Conservation (phyloP, 495 filamentous ascomycete genomes). For the Penicillium coprophilum region DNA sequence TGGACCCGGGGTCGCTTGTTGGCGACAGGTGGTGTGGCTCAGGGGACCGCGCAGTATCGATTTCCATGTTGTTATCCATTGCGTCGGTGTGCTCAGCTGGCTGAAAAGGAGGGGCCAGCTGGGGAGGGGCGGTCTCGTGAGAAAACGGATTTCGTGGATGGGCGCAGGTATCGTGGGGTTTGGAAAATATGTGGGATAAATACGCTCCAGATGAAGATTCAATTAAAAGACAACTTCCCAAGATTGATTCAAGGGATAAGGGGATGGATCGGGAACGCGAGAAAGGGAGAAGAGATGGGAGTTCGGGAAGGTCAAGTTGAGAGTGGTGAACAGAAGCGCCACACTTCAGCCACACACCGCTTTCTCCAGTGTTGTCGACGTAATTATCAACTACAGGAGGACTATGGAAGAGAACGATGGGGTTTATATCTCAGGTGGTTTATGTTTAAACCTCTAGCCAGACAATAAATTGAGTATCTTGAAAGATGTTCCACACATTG, state of each 20-base stretch:
- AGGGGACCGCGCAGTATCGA: constrained; percentile 73
- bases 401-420: neutral
- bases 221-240: constrained; percentile 15
- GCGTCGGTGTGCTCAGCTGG: constrained; percentile 27
- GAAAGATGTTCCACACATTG: neutral
- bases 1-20: constrained; percentile 76
- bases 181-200: constrained; percentile 13
- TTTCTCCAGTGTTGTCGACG: constrained; percentile 6
- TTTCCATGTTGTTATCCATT: constrained; percentile 99
- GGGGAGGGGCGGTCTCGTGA: constrained; percentile 48
- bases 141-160: constrained; percentile 23
- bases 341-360: constrained; percentile 33
- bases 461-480: neutral
- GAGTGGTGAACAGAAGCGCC: constrained; percentile 29
- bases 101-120: constrained; percentile 36
- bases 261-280: constrained; percentile 20
- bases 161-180: constrained; percentile 20
- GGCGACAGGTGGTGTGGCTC: constrained; percentile 75
- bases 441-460: neutral
- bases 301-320: constrained; percentile 34
- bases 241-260: constrained; percentile 28
- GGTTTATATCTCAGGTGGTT: neutral
- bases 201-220: constrained; percentile 23
- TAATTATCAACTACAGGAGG: constrained; percentile 2
- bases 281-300: constrained; percentile 30